phyloP scores from a whole-genome alignment of 163 green algal species.

The Chloromonas sp. region DNA sequence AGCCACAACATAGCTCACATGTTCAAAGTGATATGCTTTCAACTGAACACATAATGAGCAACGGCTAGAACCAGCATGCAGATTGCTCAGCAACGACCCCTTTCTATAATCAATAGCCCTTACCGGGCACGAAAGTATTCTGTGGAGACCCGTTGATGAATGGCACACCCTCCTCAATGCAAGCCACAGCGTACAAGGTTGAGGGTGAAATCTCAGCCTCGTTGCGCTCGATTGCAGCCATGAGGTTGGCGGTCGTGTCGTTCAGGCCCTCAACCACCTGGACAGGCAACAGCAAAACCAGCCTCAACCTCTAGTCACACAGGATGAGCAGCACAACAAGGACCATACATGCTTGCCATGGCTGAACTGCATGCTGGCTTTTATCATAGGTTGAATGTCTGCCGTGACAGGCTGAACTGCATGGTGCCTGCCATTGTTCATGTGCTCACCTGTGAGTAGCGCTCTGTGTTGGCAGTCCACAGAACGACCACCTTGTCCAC shows the following conservation, averaged over 20 bases:
- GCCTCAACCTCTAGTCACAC: neutral
- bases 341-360: too few relatives aligned
- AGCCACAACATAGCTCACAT: too few relatives aligned
- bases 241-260: constrained; percentile 91
- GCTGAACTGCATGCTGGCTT: too few relatives aligned
- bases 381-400: neutral
- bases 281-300: neutral
- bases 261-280: constrained; percentile 86
- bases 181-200: constrained; percentile 92
- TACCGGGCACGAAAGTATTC: constrained; percentile 96
- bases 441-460: constrained; percentile 72
- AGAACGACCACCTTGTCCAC: constrained; percentile 86
- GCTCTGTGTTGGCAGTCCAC: constrained; percentile 99
- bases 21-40: too few relatives aligned
- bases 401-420: neutral
- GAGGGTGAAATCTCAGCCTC: constrained; percentile 92
- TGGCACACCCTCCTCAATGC: constrained; percentile 86
- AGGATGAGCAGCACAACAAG: too few relatives aligned
- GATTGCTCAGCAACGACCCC: too few relatives aligned
- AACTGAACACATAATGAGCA: too few relatives aligned
- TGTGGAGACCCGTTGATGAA: constrained; percentile 99
- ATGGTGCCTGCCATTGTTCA: neutral
- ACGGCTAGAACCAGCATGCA: too few relatives aligned
- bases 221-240: constrained; percentile 73
- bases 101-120: too few relatives aligned